Conservation (phyloP, 148 eudicot species). For the Gaultheria prostrata region DNA sequence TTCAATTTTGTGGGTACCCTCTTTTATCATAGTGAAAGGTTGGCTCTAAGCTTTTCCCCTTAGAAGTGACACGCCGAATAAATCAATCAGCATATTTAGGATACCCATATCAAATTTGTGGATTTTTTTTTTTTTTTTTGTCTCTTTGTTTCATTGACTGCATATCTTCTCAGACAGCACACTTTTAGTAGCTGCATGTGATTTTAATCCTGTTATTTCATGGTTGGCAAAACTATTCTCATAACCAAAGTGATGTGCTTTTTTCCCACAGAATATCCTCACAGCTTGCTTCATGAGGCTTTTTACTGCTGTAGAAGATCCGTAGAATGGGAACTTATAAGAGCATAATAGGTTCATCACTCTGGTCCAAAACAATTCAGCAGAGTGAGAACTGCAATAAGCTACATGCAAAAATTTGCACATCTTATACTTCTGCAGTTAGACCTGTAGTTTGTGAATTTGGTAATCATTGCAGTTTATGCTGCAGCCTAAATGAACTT, state of each 20-base stretch:
- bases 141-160: not conserved
- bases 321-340: not conserved
- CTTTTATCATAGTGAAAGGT: slow-evolving; percentile 22
- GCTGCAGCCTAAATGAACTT: not conserved
- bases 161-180: not conserved
- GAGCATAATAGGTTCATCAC: not conserved
- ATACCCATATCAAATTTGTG: not conserved
- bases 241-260: not conserved
- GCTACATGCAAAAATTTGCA: not conserved
- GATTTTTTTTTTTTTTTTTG: not conserved
- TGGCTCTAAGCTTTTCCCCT: slow-evolving; percentile 26
- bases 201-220: not conserved
- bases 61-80: slow-evolving; percentile 4
- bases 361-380: not conserved
- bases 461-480: not conserved
- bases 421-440: not conserved
- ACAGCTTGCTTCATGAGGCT: not conserved
- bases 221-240: not conserved
- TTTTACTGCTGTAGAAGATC: not conserved
- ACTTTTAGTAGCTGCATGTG: not conserved
- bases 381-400: not conserved
- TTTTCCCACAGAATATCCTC: not conserved
- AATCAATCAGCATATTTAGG: slow-evolving; percentile 11
- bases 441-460: not conserved
- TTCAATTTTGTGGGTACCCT: no score